Evolutionary conservation across 2,329 filamentous ascomycete species (phyloP), one percentile per base, ranked within the genome.

Genomic region (Colletotrichum acutatum): DNA sequence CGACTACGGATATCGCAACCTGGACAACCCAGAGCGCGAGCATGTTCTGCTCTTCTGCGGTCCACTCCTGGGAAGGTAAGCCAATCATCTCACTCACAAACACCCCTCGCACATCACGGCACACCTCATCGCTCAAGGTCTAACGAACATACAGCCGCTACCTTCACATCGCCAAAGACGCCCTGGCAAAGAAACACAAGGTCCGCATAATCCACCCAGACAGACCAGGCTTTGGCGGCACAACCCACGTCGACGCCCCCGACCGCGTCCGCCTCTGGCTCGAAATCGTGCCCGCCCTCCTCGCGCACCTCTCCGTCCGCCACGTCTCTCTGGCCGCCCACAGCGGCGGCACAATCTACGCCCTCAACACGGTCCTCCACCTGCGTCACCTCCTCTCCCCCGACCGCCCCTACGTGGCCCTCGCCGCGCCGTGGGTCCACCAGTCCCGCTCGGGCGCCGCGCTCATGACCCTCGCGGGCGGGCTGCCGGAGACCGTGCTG

Each of bases 141-240:
- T 58, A 28, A 22, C 37, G 1, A 53, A 24, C 60, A 14, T 1
- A 26, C 70, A 70, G 70, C 56, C 70, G 70, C 34, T 32, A 56
- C 28, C 28, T 79, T 76, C 79, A 80, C 53, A 65, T 79, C 19
- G 75, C 78, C 74, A 82, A 83, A 66, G 80, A 84, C 66, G 68
- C 74, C 2, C 68, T 82, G 3, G 82, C 81, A 19, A 78, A 77
- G 61, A 62, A 75, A 49, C 75, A 82, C 72, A 73, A 77, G 24
- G 74, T 83, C 24, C 80, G 82, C 37, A 77, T 84, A 58, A 77
- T 84, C 68, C 72, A 74, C 67, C 68, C 76, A 0, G 82, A 84
- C 71, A 74, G 82, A 6, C 82, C 83, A 0, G 82, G 82, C 9
- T 78, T 84, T 54, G 83, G 82, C 12, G 78, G 79, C 8, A 83